Base-by-base conservation (phyloP, 768 basidiomycete genomes). In the Pisolithus tinctorius region DNA sequence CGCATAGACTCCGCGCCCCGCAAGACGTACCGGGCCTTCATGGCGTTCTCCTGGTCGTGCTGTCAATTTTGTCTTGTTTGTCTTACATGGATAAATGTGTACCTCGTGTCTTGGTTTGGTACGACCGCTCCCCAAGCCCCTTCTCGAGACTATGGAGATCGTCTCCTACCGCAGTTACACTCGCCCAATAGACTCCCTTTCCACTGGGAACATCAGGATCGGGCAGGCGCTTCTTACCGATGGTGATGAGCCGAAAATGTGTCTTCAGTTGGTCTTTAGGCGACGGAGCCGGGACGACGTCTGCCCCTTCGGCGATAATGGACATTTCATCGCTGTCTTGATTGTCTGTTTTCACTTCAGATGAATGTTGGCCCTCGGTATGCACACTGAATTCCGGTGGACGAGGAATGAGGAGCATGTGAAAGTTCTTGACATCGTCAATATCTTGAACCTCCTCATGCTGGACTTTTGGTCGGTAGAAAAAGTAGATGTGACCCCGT, bases 21-120 rank as follows among this genome's bases (percentile, higher is more conserved):
- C 80, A 20, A 82, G 69, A 6, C 82, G 76, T 0, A 74, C 75
- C 0, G 77, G 69, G 4, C 67, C 76, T 53, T 78, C 72, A 48
- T 82, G 77, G 11, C 82, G 72, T 0, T 73, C 70, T 6, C 80
- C 80, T 79, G 52, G 20, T 44, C 6, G 17, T 39, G 30, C 11
- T 16, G 43, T 44, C 26, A 42, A 36, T 11, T 29, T 4, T 13
- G 27, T 16, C 6, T 43, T 6, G 6, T 20, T 16, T 30, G 20
- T 17, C 36, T 23, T 25, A 29, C 6, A 4, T 58, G n/a, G 23
- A 13, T 16, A 45, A 31, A 11, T 6, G 5, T 25, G 34, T 34
- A 78, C 80, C 80, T 63, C 75, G 67, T 7, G 82, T 84, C 63
- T 82, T 82, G 0, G 83, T 85, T 57, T 82, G 76, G 56, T 82